Evolutionary conservation across 2,329 filamentous ascomycete species (phyloP), one percentile per base, ranked within the genome.

Genomic region (Claviceps pusilla): DNA sequence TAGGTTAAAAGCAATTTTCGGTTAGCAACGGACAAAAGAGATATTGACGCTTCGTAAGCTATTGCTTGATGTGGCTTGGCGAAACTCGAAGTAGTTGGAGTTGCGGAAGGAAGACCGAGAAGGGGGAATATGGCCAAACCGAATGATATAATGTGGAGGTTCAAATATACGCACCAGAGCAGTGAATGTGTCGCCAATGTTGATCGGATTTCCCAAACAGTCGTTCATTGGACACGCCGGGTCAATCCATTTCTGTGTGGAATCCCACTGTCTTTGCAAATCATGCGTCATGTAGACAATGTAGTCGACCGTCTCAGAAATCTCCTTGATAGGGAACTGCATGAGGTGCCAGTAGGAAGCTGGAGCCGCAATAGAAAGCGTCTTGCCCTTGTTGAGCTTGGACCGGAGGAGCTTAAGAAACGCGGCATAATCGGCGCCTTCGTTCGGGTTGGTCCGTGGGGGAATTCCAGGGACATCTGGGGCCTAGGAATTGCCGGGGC

Each of bases 301-400:
- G 50, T 70, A 69, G 52, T 69, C 64, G 6, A 69, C 39, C 1
- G 61, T 31, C 0, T 55, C 35, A 0, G 57, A 45, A 4, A 69
- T 67, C 0, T 56, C 37, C 3, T 59, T 53, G 16, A 70, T 63
- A 0, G 64, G 66, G 10, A 66, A 69, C 0, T 33, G 39, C 50
- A 62, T 62, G 3, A 70, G 62, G 39, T 68, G 69, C 68, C 66
- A 70, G 50, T 62, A 69, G 0, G 64, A 69, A 0, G 65, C 61
- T 0, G 65, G 64, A 0, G 63, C 63, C 1, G 65, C 62, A 49
- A 69, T 62, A 0, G 63, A 65, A 1, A 68, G n/a, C 0, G 59
- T 54, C 52, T 62, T 66, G 1, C 55, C 59, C 42, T 56, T 33
- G 35, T 48, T 50, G 19, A 58, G 45, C 29, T 47, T 45, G 29